Base-by-base conservation (phyloP, 257 asterid genomes). In the Solanum habrochaites region DNA sequence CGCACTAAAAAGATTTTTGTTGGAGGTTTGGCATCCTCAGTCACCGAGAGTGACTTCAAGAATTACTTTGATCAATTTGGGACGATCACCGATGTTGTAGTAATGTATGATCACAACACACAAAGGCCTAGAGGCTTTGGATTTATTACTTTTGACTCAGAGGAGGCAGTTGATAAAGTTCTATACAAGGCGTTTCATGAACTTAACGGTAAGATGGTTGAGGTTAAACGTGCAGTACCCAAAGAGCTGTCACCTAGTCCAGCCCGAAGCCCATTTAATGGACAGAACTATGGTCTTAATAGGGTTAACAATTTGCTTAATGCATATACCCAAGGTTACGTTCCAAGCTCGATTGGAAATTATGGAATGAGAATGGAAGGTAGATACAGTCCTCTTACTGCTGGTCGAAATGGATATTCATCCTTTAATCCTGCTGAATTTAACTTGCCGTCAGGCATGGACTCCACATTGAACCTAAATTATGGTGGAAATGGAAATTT, bases 91-190 rank as follows among this genome's bases (percentile, higher is more conserved):
- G 98, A 94, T 70, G 98, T 91, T 32, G 98, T 94, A 60, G 98
- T 94, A 86, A 94, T 94, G 98, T 94, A 93, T 70, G 96, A 94
- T 84, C 98, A 93, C 87, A 94, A 92, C 77, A 94, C 98, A 31
- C 96, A 93, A 85, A 91, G 98, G 91, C 96, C 98, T 49, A 92
- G 98, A 93, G 96, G 98, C 71, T 94, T 94, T 60, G 98, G 98
- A 18, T 94, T 94, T 73, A 90, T 94, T 85, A 93, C 98, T 71
- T 94, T 88, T 6, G 95, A 93, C 85, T 90, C 94, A 3, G 92
- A 88, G 86, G 92, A 88, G 45, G 87, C 92, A 8, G 92, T 88
- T 16, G 92, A 90, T 86, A 85, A 85, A 82, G 90, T 87, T 83
- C 58, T 88, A 43, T 52, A 75, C 88, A 88, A 85, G 91, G 92